These are phyloP conservation scores for Tulasnella sp. DNA, from an alignment of 768 basidiomycete genomes.

Conservation along the genomic window DNA sequence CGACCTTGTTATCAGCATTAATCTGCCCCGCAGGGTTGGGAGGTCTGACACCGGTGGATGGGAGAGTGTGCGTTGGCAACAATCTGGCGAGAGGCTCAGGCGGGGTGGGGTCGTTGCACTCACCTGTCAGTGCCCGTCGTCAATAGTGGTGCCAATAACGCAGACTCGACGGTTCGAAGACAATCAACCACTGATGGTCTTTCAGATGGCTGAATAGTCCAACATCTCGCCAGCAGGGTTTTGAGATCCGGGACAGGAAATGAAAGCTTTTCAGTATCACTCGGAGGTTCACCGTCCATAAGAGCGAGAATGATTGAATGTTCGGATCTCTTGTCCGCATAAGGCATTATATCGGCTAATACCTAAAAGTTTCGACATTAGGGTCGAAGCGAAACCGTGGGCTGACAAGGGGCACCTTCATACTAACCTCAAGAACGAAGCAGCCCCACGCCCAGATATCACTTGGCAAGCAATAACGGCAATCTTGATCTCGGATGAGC, in stretches of 20 bases:
- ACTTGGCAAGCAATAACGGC: neutral
- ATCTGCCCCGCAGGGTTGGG: neutral
- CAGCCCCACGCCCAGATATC: slow-evolving; percentile 17
- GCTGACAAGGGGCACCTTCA: neutral
- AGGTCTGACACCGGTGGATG: slow-evolving; percentile 5
- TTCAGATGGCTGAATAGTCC: neutral
- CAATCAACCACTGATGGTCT: neutral
- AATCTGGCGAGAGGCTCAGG: slow-evolving; percentile 23
- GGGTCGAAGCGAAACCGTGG: neutral
- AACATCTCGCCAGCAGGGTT: neutral
- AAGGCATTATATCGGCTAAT: neutral
- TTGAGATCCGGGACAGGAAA: neutral
- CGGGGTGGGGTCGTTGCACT: neutral
- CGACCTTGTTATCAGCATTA: slow-evolving; percentile 19
- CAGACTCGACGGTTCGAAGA: neutral
- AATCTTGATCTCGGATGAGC: neutral
- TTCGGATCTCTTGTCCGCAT: neutral
- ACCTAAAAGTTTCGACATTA: neutral
- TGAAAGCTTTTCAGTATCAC: neutral
- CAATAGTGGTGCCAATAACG: neutral
- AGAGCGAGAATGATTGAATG: neutral
- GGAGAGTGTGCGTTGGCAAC: slow-evolving; percentile 25
- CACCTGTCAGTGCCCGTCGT: neutral
- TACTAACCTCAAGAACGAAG: slow-evolving; percentile 3
- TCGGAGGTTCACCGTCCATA: neutral